A percentile compares a stretch with the other conserved stretches of the same genome.
These are phyloP conservation scores for Theileria equi DNA, from an alignment of 169 alveolate genomes.

Conservation along the genomic window DNA sequence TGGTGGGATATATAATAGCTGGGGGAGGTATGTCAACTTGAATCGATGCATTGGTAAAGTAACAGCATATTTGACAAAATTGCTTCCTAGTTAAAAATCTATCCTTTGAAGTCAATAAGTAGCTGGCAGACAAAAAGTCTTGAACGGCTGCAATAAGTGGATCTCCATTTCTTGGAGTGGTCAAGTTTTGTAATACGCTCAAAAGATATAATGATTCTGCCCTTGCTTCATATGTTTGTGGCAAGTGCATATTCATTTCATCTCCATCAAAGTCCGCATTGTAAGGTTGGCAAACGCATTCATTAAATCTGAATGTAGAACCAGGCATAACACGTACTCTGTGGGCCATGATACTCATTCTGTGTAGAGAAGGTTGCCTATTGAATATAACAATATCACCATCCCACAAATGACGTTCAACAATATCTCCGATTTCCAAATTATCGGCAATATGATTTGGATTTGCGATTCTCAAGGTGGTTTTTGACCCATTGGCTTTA, in stretches of 20 bases:
- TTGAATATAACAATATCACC: conserved; percentile 98
- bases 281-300: conserved; percentile 97
- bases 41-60: conserved; percentile 88
- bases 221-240: conserved; percentile 96
- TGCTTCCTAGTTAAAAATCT: conserved; percentile 88
- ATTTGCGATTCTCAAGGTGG: conserved; percentile 82
- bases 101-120: conserved; percentile 93
- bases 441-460: conserved; percentile 80
- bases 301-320: conserved; percentile 95
- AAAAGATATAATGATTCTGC: conserved; percentile 92
- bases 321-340: conserved; percentile 92
- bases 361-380: conserved; percentile 98
- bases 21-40: conserved; percentile 92
- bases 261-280: conserved; percentile 99
- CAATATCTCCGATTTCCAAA: conserved; percentile 91
- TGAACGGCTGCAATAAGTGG: conserved; percentile 95
- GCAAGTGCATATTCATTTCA: conserved; percentile 99
- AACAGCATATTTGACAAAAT: conserved; percentile 87
- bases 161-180: conserved; percentile 98
- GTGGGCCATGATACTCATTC: conserved; percentile 97
- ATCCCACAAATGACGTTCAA: conserved; percentile 94
- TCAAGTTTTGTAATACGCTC: conserved; percentile 91
- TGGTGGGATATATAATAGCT: conserved; percentile 90
- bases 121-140: conserved; percentile 88
- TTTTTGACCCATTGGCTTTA: conserved; percentile 73